phyloP scores from a whole-genome alignment of 2,329 filamentous ascomycete species.

The Zymoseptoria ardabiliae region DNA sequence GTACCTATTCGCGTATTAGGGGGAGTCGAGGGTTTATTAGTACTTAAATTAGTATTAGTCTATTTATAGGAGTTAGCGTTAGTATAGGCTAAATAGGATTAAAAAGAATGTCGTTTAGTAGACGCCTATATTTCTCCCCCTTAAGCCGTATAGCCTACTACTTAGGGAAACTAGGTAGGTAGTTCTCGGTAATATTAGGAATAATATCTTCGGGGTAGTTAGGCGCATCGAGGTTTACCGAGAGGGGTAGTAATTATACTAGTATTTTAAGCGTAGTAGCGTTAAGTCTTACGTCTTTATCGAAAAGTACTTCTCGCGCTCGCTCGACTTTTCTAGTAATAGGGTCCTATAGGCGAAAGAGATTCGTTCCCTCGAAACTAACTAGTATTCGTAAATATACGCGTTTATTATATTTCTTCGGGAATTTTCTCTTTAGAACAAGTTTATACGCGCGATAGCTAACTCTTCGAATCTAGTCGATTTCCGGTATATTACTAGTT shows the following conservation, averaged over 20 bases:
- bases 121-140: neutral
- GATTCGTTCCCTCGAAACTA: neutral
- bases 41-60: neutral
- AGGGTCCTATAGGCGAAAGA: neutral
- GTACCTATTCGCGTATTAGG: too few relatives aligned
- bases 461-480: neutral
- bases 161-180: neutral
- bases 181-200: neutral
- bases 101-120: neutral
- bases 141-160: neutral
- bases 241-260: neutral
- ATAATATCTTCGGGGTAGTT: neutral
- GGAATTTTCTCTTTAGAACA: slow-evolving; percentile 1
- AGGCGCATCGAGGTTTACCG: neutral
- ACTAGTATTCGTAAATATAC: neutral
- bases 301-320: neutral
- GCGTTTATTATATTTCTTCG: slow-evolving; percentile 1
- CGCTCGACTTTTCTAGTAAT: neutral
- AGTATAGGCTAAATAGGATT: neutral
- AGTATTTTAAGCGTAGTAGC: neutral
- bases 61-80: neutral
- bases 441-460: slow-evolving; percentile 1
- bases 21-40: too few relatives aligned
- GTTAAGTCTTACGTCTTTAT: neutral
- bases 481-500: neutral